Evolutionary conservation across 139 green algal species (phyloP).

Genomic region (Chlorella vulgaris): DNA sequence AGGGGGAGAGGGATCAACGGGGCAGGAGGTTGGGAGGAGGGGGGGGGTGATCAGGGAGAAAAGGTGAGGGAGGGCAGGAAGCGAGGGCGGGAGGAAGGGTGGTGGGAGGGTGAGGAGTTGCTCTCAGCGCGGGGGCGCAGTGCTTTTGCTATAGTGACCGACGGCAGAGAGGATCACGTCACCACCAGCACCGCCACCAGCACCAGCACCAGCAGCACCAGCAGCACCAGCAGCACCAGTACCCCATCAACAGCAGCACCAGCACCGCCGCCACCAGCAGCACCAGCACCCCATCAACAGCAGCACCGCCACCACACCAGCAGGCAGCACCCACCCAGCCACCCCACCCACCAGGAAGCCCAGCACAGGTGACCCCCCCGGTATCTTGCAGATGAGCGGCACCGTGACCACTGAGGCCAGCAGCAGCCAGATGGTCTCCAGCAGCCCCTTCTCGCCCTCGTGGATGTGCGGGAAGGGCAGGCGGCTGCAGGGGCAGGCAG

Average conservation of each 20-base stretch:
- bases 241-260: too few species aligned
- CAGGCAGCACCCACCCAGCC: too few species aligned
- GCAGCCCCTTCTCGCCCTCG: conserved; percentile 73
- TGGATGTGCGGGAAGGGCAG: conserved; percentile 57
- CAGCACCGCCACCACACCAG: background rate
- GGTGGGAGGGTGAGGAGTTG: too few species aligned
- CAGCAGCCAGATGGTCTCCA: conserved; percentile 92
- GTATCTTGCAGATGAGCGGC: conserved; percentile 89
- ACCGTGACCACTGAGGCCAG: conserved; percentile 84
- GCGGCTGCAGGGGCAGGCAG: background rate
- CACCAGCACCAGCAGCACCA: too few species aligned
- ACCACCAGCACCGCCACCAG: too few species aligned
- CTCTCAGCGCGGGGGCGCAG: too few species aligned
- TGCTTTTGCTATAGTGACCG: too few species aligned
- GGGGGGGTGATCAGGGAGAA: background rate
- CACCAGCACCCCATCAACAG: background rate
- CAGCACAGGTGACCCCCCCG: conserved; percentile 91
- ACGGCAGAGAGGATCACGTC: too few species aligned
- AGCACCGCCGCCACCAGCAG: background rate
- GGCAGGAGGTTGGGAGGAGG: background rate
- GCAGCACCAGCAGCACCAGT: too few species aligned
- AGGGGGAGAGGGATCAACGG: too few species aligned
- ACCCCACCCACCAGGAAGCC: conserved; percentile 90
- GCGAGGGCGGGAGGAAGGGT: too few species aligned
- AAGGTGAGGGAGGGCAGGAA: too few species aligned